Evolutionary conservation across 179 eudicot genomes (phyloP).

Genomic region (Nepenthes alata): DNA sequence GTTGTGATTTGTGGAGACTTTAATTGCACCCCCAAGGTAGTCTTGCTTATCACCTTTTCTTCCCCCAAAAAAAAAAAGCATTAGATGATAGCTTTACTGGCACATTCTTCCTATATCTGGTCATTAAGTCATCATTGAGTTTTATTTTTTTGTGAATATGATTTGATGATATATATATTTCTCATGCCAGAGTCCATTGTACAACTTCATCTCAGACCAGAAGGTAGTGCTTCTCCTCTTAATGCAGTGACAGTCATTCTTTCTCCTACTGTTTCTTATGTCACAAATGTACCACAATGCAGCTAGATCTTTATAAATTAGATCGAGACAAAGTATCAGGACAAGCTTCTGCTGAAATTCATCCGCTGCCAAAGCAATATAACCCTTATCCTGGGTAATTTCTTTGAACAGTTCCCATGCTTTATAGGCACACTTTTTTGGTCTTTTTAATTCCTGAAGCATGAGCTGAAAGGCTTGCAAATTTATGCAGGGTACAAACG

Average conservation of each 20-base stretch:
- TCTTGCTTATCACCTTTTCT: not conserved
- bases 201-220: conserved; percentile 70
- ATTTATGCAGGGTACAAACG: conserved; percentile 36
- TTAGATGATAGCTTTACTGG: too few species aligned
- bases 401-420: conserved; percentile 1
- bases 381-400: conserved; percentile 30
- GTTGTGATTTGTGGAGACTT: conserved; percentile 89
- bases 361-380: conserved; percentile 29
- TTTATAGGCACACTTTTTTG: not conserved
- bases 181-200: conserved; percentile 68
- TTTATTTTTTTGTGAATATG: conserved; percentile 6
- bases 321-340: conserved; percentile 85
- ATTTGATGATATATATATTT: conserved; percentile 7
- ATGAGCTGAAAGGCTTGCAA: conserved; percentile 6
- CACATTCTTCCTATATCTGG: too few species aligned
- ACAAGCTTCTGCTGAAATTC: conserved; percentile 71
- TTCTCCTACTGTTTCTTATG: conserved; percentile 6
- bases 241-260: conserved; percentile 3
- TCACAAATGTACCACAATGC: conserved; percentile 15
- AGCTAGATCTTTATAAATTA: conserved; percentile 65
- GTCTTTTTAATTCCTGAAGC: not conserved
- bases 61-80: not conserved
- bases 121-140: not conserved
- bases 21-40: conserved; percentile 85
- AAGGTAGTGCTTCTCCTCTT: conserved; percentile 41